Conservation (phyloP, 1,284 basidiomycete species). For the Xerocomus nothofagi region DNA sequence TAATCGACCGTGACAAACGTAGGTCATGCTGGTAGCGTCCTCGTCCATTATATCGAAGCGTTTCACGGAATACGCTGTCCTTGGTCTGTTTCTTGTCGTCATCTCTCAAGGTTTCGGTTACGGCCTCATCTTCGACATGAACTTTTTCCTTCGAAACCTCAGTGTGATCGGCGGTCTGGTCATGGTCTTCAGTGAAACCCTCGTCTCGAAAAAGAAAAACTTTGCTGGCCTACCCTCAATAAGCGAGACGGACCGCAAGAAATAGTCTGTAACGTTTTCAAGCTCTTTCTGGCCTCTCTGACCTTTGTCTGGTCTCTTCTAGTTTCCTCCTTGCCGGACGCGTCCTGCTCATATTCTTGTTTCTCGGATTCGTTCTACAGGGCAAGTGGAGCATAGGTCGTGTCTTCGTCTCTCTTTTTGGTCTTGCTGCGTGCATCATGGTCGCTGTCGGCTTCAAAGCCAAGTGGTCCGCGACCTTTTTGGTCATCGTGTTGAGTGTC, state of each 20-base stretch:
- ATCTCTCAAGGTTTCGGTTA: constrained; percentile 94
- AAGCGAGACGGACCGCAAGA: constrained; percentile 94
- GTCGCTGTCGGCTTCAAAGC: constrained; percentile 99
- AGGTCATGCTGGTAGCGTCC: constrained; percentile 93
- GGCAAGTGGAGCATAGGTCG: constrained; percentile 88
- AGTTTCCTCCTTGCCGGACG: constrained; percentile 97
- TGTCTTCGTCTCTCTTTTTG: constrained; percentile 83
- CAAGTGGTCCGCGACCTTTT: constrained; percentile 97
- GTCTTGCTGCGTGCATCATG: constrained; percentile 92
- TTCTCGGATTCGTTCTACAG: constrained; percentile 96
- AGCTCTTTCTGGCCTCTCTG: constrained; percentile 5
- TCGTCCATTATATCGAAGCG: constrained; percentile 85
- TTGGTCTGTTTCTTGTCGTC: constrained; percentile 89
- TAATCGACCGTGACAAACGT: not conserved
- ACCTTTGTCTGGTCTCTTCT: constrained; percentile 6
- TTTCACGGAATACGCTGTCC: constrained; percentile 86
- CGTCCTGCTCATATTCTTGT: constrained; percentile 97
- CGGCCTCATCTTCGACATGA: constrained; percentile 95
- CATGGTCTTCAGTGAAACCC: constrained; percentile 98
- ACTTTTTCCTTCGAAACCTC: constrained; percentile 98
- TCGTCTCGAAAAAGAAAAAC: constrained; percentile 82
- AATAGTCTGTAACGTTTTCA: constrained; percentile 72
- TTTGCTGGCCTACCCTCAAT: constrained; percentile 92
- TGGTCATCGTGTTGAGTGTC: constrained; percentile 86
- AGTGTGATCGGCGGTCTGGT: constrained; percentile 90